Conservation (phyloP, 306 rosid genomes). For the Ammopiptanthus mongolicus region DNA sequence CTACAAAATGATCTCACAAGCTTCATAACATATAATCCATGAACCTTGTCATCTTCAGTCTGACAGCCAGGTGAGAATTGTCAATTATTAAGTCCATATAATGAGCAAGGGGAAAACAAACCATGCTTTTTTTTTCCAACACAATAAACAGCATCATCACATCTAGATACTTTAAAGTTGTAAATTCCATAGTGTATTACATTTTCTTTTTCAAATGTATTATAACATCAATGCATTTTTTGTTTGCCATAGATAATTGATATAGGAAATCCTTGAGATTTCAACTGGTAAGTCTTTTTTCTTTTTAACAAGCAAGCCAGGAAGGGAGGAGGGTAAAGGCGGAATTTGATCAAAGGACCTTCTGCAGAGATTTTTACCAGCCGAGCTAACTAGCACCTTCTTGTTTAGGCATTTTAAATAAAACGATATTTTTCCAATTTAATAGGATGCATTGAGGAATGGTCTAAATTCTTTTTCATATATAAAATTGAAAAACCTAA, state of each 20-base stretch:
- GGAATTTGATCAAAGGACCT: no score
- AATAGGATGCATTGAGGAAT: background rate
- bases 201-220: background rate
- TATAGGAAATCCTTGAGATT: no score
- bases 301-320: no score
- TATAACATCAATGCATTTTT: background rate
- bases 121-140: background rate
- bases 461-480: background rate
- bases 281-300: no score
- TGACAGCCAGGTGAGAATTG: slow-evolving; percentile 27
- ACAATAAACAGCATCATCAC: background rate
- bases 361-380: no score
- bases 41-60: slow-evolving; percentile 81
- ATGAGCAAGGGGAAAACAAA: background rate
- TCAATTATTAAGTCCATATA: background rate
- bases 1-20: slow-evolving; percentile 93
- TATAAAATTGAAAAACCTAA: background rate
- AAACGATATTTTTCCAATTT: background rate
- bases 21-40: slow-evolving; percentile 79
- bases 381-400: no score
- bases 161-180: background rate
- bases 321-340: no score
- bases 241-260: no score
- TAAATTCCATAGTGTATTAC: background rate
- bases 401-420: background rate